phyloP scores from a whole-genome alignment of 352 stramenopile species.

The Thraustotheca clavata region DNA sequence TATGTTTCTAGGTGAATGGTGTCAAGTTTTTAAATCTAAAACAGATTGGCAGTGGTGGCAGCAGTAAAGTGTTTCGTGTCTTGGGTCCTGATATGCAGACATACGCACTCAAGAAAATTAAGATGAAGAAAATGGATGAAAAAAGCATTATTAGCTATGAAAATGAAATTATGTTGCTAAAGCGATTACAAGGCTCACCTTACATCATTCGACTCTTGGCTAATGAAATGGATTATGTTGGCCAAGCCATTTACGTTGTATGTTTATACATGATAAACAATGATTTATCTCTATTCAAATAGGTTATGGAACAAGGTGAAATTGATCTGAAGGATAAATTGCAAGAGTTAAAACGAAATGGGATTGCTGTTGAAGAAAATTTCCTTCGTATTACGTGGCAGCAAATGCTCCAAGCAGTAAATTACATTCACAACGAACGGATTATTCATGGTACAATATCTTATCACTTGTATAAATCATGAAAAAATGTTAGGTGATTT shows the following conservation, averaged over 20 bases:
- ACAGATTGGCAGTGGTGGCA: conserved; percentile 95
- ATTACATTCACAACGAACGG: conserved; percentile 93
- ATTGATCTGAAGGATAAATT: conserved; percentile 95
- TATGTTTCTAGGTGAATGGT: conserved; percentile 71
- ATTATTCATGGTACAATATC: conserved; percentile 84
- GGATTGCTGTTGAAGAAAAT: conserved; percentile 89
- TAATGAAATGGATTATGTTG: conserved; percentile 86
- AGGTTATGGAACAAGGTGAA: conserved; percentile 97
- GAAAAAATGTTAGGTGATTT: conserved; percentile 69
- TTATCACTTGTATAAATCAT: background rate
- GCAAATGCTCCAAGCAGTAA: conserved; percentile 97
- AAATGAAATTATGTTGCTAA: conserved; percentile 96
- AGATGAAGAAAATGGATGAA: conserved; percentile 88
- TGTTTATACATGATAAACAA: background rate
- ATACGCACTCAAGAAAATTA: conserved; percentile 98
- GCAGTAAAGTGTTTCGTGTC: conserved; percentile 96
- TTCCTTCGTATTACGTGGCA: conserved; percentile 97
- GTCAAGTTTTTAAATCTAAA: conserved; percentile 93
- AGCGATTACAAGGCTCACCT: conserved; percentile 88
- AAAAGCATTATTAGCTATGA: conserved; percentile 91
- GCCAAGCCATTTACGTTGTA: conserved; percentile 68
- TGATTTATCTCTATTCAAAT: conserved; percentile 21
- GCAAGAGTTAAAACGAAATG: conserved; percentile 47
- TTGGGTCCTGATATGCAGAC: conserved; percentile 89
- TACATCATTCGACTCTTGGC: conserved; percentile 95